Percentiles rank a stretch among this genome's conserved stretches.
phyloP scores from a whole-genome alignment of 192 early-diverging fungal species.

The Coemansia sp. region DNA sequence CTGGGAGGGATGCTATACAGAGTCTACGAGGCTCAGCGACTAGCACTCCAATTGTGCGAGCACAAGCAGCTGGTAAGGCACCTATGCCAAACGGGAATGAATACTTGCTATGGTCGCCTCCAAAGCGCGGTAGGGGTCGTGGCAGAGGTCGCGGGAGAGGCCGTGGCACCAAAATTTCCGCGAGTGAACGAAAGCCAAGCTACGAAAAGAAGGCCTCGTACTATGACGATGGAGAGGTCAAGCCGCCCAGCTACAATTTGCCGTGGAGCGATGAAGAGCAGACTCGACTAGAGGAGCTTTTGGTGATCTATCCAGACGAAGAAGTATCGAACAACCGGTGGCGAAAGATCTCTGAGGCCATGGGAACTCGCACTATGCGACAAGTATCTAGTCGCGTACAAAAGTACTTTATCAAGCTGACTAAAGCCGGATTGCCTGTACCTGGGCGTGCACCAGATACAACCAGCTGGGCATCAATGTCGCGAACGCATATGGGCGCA shows the following conservation, averaged over 20 bases:
- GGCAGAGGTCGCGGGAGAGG: conserved; percentile 3
- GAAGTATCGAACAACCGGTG: conserved; percentile 68
- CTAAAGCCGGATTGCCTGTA: conserved; percentile 70
- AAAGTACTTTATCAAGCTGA: conserved; percentile 80
- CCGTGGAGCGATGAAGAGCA: conserved; percentile 77
- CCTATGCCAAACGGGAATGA: not conserved
- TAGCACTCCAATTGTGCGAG: not conserved
- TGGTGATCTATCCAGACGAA: conserved; percentile 69
- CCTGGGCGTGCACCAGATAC: conserved; percentile 67
- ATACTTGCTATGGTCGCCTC: not conserved
- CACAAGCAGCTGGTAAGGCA: not conserved
- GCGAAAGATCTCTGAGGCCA: conserved; percentile 69
- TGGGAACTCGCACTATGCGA: conserved; percentile 70
- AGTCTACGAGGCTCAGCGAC: not conserved
- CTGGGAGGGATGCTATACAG: not conserved
- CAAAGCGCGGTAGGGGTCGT: conserved; percentile 4
- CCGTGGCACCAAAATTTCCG: not conserved
- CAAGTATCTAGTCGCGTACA: conserved; percentile 79
- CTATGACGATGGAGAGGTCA: conserved; percentile 34
- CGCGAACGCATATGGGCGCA: conserved; percentile 1
- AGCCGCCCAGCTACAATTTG: conserved; percentile 62
- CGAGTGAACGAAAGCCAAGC: not conserved
- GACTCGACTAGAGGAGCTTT: conserved; percentile 59
- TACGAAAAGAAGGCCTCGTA: not conserved
- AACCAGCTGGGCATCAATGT: conserved; percentile 31